Base-by-base conservation (phyloP, 169 alveolate genomes). In the Eimeria nieschulzi region DNA sequence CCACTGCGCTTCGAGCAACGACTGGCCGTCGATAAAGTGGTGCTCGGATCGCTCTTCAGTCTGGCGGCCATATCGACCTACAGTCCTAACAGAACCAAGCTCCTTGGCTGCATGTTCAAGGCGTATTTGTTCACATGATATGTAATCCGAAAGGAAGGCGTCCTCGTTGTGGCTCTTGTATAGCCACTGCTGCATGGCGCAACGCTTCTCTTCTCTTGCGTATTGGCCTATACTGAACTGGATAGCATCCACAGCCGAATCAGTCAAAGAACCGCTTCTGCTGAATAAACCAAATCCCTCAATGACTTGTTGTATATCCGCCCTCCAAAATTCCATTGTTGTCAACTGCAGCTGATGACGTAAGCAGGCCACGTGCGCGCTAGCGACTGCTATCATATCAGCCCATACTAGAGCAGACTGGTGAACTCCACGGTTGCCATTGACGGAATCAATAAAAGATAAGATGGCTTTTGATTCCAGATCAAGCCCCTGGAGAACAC, bases 321-420 rank as follows among this genome's bases (percentile, higher is more conserved):
- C 90, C 46, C 90, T 59, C 90, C 78, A 82, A 19, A 82, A 82
- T n/a, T 82, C 90, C 61, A 82, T 55, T 15, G 90, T 82, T 61
- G 33, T 76, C n/a, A 82, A 51, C 90, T 82, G 90, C 25, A 82
- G 90, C 25, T 82, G 90, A n/a, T 82, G 90, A 13, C 90, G 90
- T 6, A 82, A 63, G 76, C 79, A 63, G 17, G 63, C 61, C 90
- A 82, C 7, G 64, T 82, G 90, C 46, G 76, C 90, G 19, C 90
- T 26, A 19, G 90, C 76, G 9, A 82, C 61, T 39, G 90, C 39
- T 61, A 82, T 61, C 90, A 82, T 82, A 39, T 82, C 90, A 82
- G 90, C 90, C 90, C 90, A 82, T n/a, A 68, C 90, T 61, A 82
- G 15, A 61, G 90, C 90, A 82, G 90, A 82, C 55, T 82, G 90